Evolutionary conservation across 345 rosid genomes (phyloP), one percentile per base, ranked within the genome.

Genomic region (Eucalyptus polyanthemos): DNA sequence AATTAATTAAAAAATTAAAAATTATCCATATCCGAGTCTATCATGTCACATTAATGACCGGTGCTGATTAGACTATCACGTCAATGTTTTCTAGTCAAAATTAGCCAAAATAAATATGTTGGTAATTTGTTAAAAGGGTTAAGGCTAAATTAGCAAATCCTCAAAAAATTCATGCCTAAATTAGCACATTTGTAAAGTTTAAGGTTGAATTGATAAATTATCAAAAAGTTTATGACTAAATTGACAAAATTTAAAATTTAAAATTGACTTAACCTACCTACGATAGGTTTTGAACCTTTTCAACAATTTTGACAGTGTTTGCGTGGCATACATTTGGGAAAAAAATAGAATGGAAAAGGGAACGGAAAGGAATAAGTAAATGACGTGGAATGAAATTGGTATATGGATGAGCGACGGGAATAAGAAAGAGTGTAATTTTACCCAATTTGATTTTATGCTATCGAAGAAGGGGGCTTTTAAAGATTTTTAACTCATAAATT

Each of bases 1-100:
- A 56, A 56, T 5, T 21, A 56, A 56, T 22, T 9, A 22, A 4
- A 9, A 56, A 56, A 1, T 24, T 24, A 9, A 56, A 56, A 56
- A 24, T 56, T 56, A 24, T 9, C 0, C 29, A 56, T 0, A 0
- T 22, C 12, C 1, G 1, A 56, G 12, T 9, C 0, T 0, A 0
- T 1, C 3, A 0, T 24, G 12, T 1, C 62, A 56, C 1, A 3
- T 56, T 56, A 56, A 56, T 22, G 29, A 24, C 2, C 0, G 2
- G 3, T 22, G 29, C 0, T 56, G 1, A 56, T 56, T 22, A 24
- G 62, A 56, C 13, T 17, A 2, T 56, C 29, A 56, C 0, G 1
- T 56, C 1, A 4, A 24, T 0, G 0, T 22, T 56, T 56, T 9
- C 6, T 24, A 0, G 0, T 4, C 6, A 56, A 56, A 24, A 56